Percentiles rank a stretch among this genome's conserved stretches.
phyloP scores from a whole-genome alignment of 768 basidiomycete genomes.

The Suillus spraguei region DNA sequence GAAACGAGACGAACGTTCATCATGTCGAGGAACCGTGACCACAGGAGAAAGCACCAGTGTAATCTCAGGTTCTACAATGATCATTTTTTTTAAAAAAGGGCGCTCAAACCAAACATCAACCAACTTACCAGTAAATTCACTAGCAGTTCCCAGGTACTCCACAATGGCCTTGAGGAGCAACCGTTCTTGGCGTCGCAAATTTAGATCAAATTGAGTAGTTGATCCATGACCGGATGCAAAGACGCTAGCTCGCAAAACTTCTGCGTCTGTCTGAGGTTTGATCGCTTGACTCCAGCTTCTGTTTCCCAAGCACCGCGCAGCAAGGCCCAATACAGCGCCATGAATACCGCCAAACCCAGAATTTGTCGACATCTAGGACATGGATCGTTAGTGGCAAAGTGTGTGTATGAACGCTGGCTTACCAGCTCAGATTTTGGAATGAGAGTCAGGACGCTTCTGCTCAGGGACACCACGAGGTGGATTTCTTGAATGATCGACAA shows the following conservation, averaged over 20 bases:
- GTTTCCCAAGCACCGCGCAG: slow-evolving; percentile 68
- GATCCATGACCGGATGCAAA: slow-evolving; percentile 57
- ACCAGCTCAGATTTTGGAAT: slow-evolving; percentile 82
- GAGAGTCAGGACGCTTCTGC: slow-evolving; percentile 65
- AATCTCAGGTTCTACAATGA: slow-evolving; percentile 71
- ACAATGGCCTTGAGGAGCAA: slow-evolving; percentile 63
- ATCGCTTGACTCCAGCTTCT: slow-evolving; percentile 60
- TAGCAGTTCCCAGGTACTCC: slow-evolving; percentile 69
- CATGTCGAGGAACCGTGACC: slow-evolving; percentile 55
- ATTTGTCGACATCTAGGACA: slow-evolving; percentile 52
- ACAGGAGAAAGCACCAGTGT: slow-evolving; percentile 71
- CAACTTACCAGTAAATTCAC: slow-evolving; percentile 65
- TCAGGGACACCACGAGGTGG: slow-evolving; percentile 74
- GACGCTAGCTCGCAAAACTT: slow-evolving; percentile 55
- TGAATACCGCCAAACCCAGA: slow-evolving; percentile 89
- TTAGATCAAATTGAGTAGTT: slow-evolving; percentile 60
- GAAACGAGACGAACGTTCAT: slow-evolving; percentile 60
- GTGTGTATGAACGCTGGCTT: slow-evolving; percentile 30
- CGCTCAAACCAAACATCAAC: no score
- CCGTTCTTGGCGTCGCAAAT: slow-evolving; percentile 55
- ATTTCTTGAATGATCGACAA: slow-evolving; percentile 76
- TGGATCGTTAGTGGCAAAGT: background rate
- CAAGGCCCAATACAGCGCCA: slow-evolving; percentile 71
- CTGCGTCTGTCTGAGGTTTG: slow-evolving; percentile 65
- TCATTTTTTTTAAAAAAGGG: no score